phyloP scores from a whole-genome alignment of 129 eudicot species.

The Oenanthe sinensis region DNA sequence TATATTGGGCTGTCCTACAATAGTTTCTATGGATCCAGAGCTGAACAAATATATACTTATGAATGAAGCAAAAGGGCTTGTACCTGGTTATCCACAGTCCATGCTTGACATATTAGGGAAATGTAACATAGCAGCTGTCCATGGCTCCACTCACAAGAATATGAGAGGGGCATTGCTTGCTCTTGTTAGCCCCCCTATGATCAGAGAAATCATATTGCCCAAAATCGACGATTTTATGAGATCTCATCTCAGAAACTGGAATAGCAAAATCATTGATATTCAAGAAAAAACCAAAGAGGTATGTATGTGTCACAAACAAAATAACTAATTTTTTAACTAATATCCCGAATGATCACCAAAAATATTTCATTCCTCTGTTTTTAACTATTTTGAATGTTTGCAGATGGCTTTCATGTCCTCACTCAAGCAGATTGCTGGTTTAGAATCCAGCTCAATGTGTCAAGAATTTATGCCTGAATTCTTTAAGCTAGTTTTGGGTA shows the following conservation, averaged over 20 bases:
- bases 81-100: slow-evolving; percentile 97
- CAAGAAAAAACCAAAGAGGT: slow-evolving; percentile 98
- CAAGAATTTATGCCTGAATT: slow-evolving; percentile 85
- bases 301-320: background rate
- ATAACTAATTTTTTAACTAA: background rate
- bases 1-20: slow-evolving; percentile 86
- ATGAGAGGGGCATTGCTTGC: slow-evolving; percentile 97
- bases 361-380: slow-evolving; percentile 11
- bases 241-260: slow-evolving; percentile 76
- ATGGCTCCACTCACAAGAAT: slow-evolving; percentile 91
- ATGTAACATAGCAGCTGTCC: slow-evolving; percentile 98
- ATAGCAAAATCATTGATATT: slow-evolving; percentile 60
- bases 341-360: background rate
- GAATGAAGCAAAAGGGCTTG: slow-evolving; percentile 83
- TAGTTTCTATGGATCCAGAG: slow-evolving; percentile 97
- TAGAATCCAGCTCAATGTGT: slow-evolving; percentile 49
- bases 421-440: slow-evolving; percentile 72
- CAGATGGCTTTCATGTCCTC: slow-evolving; percentile 97
- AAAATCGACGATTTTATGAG: slow-evolving; percentile 88
- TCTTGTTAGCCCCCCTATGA: slow-evolving; percentile 71
- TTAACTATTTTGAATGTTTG: slow-evolving; percentile 4
- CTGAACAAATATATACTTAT: slow-evolving; percentile 70
- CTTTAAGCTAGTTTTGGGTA: slow-evolving; percentile 79
- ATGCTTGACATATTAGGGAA: slow-evolving; percentile 95
- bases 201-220: slow-evolving; percentile 65